Conservation (phyloP, 148 eudicot species). For the Linanthus parryae region DNA sequence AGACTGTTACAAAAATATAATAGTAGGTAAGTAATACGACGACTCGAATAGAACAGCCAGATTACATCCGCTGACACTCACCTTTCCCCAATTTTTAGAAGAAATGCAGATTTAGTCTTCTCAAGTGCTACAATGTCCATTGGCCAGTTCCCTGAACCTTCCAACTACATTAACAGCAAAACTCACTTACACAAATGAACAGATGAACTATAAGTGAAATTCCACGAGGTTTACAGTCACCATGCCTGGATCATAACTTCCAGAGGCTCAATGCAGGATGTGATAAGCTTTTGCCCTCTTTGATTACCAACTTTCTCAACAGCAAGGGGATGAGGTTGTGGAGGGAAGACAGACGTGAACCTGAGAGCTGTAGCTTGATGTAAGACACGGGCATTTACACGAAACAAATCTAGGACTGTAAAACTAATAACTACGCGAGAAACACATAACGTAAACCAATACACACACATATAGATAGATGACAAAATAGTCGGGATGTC, state of each 20-base stretch:
- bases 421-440: too few relatives aligned
- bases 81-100: constrained; percentile 92
- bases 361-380: constrained; percentile 64
- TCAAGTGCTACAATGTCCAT: constrained; percentile 83
- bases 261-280: constrained; percentile 72
- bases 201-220: neutral
- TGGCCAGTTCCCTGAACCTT: constrained; percentile 99
- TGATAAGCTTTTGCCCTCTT: constrained; percentile 36
- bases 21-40: constrained; percentile 6
- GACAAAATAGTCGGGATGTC: too few relatives aligned
- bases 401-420: too few relatives aligned
- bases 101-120: constrained; percentile 91
- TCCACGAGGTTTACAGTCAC: neutral
- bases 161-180: constrained; percentile 46
- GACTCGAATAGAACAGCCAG: constrained; percentile 1
- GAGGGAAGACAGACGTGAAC: constrained; percentile 83
- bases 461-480: too few relatives aligned
- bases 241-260: constrained; percentile 87
- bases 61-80: constrained; percentile 18
- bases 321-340: constrained; percentile 78
- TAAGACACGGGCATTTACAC: constrained; percentile 13
- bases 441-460: too few relatives aligned
- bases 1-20: constrained; percentile 40
- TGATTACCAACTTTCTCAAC: constrained; percentile 23
- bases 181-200: neutral